Evolutionary conservation across 2,329 filamentous ascomycete species (phyloP).

Genomic region (Fusarium sp.): DNA sequence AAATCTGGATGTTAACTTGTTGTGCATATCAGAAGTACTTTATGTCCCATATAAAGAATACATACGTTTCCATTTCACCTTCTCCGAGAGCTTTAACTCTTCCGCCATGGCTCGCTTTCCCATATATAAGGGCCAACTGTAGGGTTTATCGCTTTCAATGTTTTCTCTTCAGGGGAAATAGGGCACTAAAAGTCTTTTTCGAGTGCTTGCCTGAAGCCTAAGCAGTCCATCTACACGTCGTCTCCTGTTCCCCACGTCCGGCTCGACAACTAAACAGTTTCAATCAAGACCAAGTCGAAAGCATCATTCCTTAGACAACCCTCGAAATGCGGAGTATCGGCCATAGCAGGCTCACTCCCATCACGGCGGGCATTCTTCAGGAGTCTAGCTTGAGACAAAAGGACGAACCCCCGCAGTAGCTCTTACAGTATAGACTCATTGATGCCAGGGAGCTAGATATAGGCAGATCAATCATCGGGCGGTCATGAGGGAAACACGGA

Average conservation of each 20-base stretch:
- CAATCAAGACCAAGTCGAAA: neutral
- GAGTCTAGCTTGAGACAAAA: rapidly evolving
- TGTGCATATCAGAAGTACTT: no score
- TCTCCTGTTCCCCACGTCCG: no score
- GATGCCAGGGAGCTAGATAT: no score
- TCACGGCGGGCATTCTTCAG: neutral
- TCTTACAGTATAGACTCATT: no score
- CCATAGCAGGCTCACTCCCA: neutral
- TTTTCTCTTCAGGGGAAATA: no score
- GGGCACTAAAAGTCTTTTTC: neutral
- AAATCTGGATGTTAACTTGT: neutral
- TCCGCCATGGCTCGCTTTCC: neutral
- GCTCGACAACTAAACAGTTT: neutral
- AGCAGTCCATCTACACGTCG: neutral
- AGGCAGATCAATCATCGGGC: no score
- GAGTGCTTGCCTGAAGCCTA: neutral
- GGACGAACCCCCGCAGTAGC: no score
- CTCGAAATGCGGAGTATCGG: conserved; percentile 8
- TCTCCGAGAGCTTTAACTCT: neutral
- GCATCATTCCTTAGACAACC: conserved; percentile 11
- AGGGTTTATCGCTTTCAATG: no score
- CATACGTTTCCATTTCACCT: neutral
- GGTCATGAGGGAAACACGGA: no score
- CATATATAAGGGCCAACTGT: neutral
- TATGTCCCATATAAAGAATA: neutral